Conservation (phyloP, 371 early-diverging fungal genomes). For the Globomyces sp. region DNA sequence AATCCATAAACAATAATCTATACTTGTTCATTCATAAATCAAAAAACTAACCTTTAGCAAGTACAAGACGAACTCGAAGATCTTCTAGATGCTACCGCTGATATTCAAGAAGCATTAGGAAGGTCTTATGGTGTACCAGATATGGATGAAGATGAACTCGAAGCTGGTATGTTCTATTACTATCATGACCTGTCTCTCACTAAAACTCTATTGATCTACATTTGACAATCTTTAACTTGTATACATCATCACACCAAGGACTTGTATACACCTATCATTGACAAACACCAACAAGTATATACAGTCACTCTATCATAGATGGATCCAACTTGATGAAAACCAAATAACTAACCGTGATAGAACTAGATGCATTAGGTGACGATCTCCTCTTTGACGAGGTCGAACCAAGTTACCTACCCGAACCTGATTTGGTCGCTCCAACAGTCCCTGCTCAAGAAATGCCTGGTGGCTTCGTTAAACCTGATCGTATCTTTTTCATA, state of each 20-base stretch:
- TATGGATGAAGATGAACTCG: slow-evolving; percentile 92
- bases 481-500: too few relatives aligned
- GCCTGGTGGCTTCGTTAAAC: slow-evolving; percentile 7
- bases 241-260: too few relatives aligned
- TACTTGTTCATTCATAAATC: background rate
- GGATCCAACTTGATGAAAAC: background rate
- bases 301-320: background rate
- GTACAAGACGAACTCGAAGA: slow-evolving; percentile 98
- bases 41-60: slow-evolving; percentile 48
- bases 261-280: background rate
- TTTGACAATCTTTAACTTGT: background rate
- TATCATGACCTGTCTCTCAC: background rate
- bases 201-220: too few relatives aligned
- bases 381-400: slow-evolving; percentile 82
- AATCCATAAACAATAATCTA: too few relatives aligned
- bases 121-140: slow-evolving; percentile 90
- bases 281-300: background rate
- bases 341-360: slow-evolving; percentile 35
- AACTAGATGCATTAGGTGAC: slow-evolving; percentile 93
- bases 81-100: slow-evolving; percentile 90
- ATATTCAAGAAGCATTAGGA: slow-evolving; percentile 90
- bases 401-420: slow-evolving; percentile 60
- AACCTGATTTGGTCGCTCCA: slow-evolving; percentile 17
- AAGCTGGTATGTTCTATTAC: slow-evolving; percentile 66
- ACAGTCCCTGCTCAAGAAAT: background rate